Base-by-base conservation (phyloP, 1,284 basidiomycete species). In the Ganoderma meredithae region DNA sequence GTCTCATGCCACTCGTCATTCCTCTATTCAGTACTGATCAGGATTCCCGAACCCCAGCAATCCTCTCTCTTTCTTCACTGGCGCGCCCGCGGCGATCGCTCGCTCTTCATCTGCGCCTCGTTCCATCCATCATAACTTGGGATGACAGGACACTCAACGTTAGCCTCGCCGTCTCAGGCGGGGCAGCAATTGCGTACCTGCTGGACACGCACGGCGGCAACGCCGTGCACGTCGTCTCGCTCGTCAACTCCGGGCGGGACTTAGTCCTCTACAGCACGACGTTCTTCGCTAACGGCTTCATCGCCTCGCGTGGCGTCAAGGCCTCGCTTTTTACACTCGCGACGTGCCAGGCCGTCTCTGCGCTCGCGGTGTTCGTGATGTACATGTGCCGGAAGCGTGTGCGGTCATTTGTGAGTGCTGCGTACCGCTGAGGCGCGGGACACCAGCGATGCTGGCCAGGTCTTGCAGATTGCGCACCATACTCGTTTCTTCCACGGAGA, bases 261-360 rank as follows among this genome's bases (percentile, higher is more conserved):
- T 79, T 84, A 75, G 80, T 84, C 56, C 76, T 82, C 27, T 85
- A 83, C 70, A 80, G 79, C 6, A 81, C 83, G 69, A 83, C 81
- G n/a, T 83, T 83, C 71, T 83, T 84, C 70, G 82, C 83, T 1
- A 84, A 84, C 70, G 81, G 81, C 44, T 82, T 84, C 79, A 78
- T 84, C 40, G 70, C 75, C 36, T 66, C 70, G 33, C 74, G 77
- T 44, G 81, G 82, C 27, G 80, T 82, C 62, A 80, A 79, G 63
- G 73, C 78, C 0, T 79, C 81, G 13, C 74, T 83, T 15, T 74
- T 82, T 43, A 82, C 82, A 65, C 76, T 83, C 22, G 80, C 79
- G n/a, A 77, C 69, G 8, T 81, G 81, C 67, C 81, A 83, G 68
- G 79, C 79, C 9, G 74, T 79, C 60, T 83, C 81, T 69, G 82